Evolutionary conservation across 306 rosid species (phyloP).

Genomic region (Malus asiatica): DNA sequence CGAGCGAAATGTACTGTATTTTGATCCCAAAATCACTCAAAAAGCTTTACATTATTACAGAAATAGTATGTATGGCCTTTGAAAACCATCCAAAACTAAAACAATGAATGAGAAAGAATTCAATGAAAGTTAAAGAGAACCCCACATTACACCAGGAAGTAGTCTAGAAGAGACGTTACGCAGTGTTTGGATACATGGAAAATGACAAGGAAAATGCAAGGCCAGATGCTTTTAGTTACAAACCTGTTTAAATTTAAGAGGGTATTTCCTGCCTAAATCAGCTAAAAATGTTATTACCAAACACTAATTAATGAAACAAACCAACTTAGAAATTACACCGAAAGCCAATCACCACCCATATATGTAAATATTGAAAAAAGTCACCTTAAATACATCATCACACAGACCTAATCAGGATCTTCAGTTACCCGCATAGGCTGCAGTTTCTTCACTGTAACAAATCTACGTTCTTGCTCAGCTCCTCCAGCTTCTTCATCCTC

Average conservation of each 20-base stretch:
- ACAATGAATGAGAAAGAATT: constrained; percentile 11
- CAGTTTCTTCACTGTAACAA: constrained; percentile 35
- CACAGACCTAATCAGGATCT: constrained; percentile 75
- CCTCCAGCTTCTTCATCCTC: constrained; percentile 99
- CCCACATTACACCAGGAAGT: constrained; percentile 34
- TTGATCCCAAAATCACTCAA: not conserved
- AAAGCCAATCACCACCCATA: constrained; percentile 60
- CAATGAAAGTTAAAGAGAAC: constrained; percentile 3
- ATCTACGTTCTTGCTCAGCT: constrained; percentile 84
- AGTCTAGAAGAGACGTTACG: constrained; percentile 13
- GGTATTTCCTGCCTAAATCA: constrained; percentile 64
- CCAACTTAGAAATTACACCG: constrained; percentile 52
- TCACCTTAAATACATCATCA: constrained; percentile 60
- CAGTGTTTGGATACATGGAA: constrained; percentile 21
- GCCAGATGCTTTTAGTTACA: constrained; percentile 57
- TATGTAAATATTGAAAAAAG: constrained; percentile 43
- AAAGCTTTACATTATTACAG: not conserved
- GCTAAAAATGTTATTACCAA: constrained; percentile 30
- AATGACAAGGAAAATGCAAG: constrained; percentile 31
- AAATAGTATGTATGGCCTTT: not conserved
- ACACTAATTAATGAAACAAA: constrained; percentile 49
- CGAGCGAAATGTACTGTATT: too few relatives aligned
- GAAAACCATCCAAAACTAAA: not conserved
- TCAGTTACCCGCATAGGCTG: constrained; percentile 12
- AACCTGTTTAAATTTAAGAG: constrained; percentile 45